Conservation (phyloP, 495 filamentous ascomycete species). For the Lasiosphaeria ovina region DNA sequence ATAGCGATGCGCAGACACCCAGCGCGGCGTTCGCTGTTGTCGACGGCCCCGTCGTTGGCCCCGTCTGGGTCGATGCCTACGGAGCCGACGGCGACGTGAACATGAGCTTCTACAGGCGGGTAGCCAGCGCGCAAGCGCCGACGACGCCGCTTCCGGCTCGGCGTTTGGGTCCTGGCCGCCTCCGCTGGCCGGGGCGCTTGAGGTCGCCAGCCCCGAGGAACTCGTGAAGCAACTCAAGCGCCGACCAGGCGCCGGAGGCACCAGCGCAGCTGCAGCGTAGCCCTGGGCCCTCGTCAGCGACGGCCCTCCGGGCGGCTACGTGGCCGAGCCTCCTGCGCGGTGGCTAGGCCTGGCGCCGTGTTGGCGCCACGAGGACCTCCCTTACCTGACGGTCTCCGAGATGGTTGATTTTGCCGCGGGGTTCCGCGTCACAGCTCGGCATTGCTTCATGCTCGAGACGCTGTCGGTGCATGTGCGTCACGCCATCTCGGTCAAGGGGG, state of each 20-base stretch:
- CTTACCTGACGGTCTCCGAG: slow-evolving; percentile 56
- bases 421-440: slow-evolving; percentile 55
- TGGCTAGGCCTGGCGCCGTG: slow-evolving; percentile 41
- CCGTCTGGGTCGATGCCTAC: slow-evolving; percentile 50
- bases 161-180: neutral
- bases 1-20: neutral
- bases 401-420: slow-evolving; percentile 51
- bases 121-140: neutral
- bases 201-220: slow-evolving; percentile 1
- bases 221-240: neutral
- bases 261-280: neutral
- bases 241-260: neutral
- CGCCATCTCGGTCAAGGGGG: slow-evolving; percentile 21
- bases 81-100: slow-evolving; percentile 47
- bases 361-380: slow-evolving; percentile 56
- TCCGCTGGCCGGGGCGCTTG: neutral
- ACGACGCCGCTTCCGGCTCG: neutral
- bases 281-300: neutral
- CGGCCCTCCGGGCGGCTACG: neutral
- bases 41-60: slow-evolving; percentile 44
- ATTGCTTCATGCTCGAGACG: slow-evolving; percentile 49
- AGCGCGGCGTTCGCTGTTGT: slow-evolving; percentile 11
- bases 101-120: slow-evolving; percentile 43
- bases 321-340: neutral
- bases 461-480: slow-evolving; percentile 31